A percentile compares a stretch with the other conserved stretches of the same genome.
Evolutionary conservation across 2,329 filamentous ascomycete genomes (phyloP).

Genomic region (Shiraia sp.): DNA sequence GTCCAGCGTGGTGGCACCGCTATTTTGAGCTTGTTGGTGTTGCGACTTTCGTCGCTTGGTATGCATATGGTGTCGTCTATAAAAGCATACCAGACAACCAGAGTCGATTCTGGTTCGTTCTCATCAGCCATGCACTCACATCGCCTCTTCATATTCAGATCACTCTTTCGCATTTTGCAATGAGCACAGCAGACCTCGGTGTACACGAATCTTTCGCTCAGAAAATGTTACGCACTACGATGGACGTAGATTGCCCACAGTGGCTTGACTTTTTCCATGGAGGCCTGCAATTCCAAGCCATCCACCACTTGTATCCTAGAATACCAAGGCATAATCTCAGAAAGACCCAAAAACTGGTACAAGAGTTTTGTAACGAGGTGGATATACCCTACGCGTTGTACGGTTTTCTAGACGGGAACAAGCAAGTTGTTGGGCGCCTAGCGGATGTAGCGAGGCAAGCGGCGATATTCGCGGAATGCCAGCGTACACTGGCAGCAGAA

Average conservation of each 20-base stretch:
- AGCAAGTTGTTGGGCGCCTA: constrained; percentile 58
- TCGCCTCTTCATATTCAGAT: constrained; percentile 74
- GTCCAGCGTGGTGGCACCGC: constrained; percentile 69
- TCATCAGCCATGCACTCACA: constrained; percentile 67
- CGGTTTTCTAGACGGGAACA: constrained; percentile 66
- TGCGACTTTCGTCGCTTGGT: constrained; percentile 68
- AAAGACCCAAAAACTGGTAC: constrained; percentile 61
- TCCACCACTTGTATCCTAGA: constrained; percentile 71
- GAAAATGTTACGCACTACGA: constrained; percentile 71
- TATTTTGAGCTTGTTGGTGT: constrained; percentile 68
- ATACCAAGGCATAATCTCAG: constrained; percentile 71
- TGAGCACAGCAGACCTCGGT: constrained; percentile 68
- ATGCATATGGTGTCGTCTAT: constrained; percentile 68
- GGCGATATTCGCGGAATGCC: constrained; percentile 61
- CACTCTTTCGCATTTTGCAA: constrained; percentile 73
- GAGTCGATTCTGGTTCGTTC: constrained; percentile 63
- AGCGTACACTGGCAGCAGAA: constrained; percentile 45
- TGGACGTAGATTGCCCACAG: constrained; percentile 72
- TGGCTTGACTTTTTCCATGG: constrained; percentile 76
- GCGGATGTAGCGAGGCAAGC: constrained; percentile 66
- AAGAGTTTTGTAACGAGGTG: constrained; percentile 67
- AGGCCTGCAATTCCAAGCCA: constrained; percentile 72
- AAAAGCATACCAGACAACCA: constrained; percentile 61
- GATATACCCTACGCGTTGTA: constrained; percentile 65
- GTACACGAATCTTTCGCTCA: constrained; percentile 69